phyloP scores from a whole-genome alignment of 495 filamentous ascomycete genomes.

The Aspergillus hancockii region DNA sequence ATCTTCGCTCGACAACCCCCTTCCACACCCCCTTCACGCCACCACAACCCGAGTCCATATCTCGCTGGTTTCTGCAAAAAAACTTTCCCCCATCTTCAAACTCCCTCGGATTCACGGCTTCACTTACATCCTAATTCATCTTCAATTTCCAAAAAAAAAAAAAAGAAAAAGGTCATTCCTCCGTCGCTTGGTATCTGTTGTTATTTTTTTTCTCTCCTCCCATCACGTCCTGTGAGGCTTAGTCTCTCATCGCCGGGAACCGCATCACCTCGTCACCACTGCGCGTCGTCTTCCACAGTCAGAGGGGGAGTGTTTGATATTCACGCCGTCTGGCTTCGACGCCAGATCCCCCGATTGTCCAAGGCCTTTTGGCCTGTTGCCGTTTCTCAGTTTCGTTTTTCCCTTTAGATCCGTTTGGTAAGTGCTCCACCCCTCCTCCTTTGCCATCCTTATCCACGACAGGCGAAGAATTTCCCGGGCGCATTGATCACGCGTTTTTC shows the following conservation, averaged over 20 bases:
- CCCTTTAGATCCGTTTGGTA: conserved; percentile 29
- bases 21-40: conserved; percentile 6
- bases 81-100: not conserved
- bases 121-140: too few relatives aligned
- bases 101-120: not conserved
- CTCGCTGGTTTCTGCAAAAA: not conserved
- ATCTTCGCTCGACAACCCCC: conserved; percentile 4
- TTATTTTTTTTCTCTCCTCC: not conserved
- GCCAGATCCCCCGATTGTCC: conserved; percentile 24
- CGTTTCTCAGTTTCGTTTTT: conserved; percentile 17
- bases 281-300: conserved; percentile 3
- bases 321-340: conserved; percentile 26
- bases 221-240: conserved; percentile 5
- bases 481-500: conserved; percentile 32
- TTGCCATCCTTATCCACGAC: not conserved
- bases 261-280: conserved; percentile 10
- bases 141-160: not conserved
- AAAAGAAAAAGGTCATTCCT: not conserved
- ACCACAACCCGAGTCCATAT: not conserved
- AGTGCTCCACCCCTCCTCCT: conserved; percentile 15
- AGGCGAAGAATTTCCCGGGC: conserved; percentile 20
- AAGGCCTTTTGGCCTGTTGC: conserved; percentile 22
- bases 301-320: conserved; percentile 4
- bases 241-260: not conserved
- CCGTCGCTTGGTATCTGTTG: not conserved